A percentile compares a stretch with the other conserved stretches of the same genome.
These are phyloP conservation scores for Torulaspora franciscae DNA, from an alignment of 805 yeast species.

Conservation along the genomic window DNA sequence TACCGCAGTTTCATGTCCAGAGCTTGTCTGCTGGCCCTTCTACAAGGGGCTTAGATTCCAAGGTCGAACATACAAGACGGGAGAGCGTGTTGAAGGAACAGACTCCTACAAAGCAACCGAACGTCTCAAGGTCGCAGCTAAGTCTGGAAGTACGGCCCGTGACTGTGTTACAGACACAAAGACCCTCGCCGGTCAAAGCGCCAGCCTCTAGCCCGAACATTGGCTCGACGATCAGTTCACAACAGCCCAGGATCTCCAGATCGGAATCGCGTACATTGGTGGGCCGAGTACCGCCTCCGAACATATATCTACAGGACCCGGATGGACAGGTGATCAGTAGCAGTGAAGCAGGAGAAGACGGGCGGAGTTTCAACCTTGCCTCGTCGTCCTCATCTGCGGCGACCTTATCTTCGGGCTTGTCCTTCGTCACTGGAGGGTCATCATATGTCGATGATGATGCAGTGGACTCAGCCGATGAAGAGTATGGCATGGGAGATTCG, in stretches of 20 bases:
- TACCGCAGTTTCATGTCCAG: background rate
- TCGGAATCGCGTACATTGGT: slow-evolving; percentile 10
- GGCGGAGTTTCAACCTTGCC: slow-evolving; percentile 1
- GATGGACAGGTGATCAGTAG: background rate
- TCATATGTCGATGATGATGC: slow-evolving; percentile 7
- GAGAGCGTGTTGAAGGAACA: background rate
- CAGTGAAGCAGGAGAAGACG: slow-evolving; percentile 7
- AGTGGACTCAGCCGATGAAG: slow-evolving; percentile 5
- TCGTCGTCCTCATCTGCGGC: slow-evolving; percentile 4
- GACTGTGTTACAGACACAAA: background rate
- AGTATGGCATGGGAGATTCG: slow-evolving; percentile 1
- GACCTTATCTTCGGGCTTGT: slow-evolving; percentile 6
- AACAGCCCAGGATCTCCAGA: background rate
- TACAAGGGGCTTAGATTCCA: background rate
- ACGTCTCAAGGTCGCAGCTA: background rate
- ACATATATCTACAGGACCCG: slow-evolving; percentile 10
- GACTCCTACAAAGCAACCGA: background rate
- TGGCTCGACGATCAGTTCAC: background rate
- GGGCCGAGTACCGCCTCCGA: slow-evolving; percentile 19
- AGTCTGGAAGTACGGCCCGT: background rate
- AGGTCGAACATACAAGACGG: background rate
- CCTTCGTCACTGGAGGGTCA: slow-evolving; percentile 7
- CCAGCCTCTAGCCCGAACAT: background rate
- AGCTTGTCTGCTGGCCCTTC: background rate
- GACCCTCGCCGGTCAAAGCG: background rate